phyloP scores from a whole-genome alignment of 768 basidiomycete species.

The Mycena maculata region DNA sequence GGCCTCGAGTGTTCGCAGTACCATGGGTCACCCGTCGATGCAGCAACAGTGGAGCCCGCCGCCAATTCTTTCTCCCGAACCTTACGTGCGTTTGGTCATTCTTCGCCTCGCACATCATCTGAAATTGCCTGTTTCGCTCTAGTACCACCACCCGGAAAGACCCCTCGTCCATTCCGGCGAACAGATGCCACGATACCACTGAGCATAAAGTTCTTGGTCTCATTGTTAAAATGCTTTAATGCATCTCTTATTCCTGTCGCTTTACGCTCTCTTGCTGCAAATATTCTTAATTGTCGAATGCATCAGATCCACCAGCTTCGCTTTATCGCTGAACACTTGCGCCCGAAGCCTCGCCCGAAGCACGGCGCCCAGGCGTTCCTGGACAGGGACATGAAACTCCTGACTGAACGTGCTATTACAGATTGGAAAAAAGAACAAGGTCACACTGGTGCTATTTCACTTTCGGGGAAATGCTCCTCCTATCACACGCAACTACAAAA shows the following conservation, averaged over 20 bases:
- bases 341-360: no score
- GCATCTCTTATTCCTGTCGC: conserved; percentile 2
- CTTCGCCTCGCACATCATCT: neutral
- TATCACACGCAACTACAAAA: no score
- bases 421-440: no score
- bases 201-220: conserved; percentile 32
- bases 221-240: conserved; percentile 16
- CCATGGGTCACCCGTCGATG: conserved; percentile 61
- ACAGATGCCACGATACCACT: conserved; percentile 32
- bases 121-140: neutral
- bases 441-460: no score
- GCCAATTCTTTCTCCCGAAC: conserved; percentile 66
- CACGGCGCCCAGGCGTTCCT: no score
- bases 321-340: neutral
- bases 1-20: conserved; percentile 57
- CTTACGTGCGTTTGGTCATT: conserved; percentile 65
- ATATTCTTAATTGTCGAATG: conserved; percentile 17
- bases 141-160: conserved; percentile 40
- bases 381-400: no score
- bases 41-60: conserved; percentile 70
- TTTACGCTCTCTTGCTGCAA: conserved; percentile 7
- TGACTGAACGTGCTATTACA: no score
- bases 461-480: no score
- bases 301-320: conserved; percentile 10
- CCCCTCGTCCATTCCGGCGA: conserved; percentile 35